phyloP scores from a whole-genome alignment of 2,329 filamentous ascomycete species.

The Trichoderma asperellum region DNA sequence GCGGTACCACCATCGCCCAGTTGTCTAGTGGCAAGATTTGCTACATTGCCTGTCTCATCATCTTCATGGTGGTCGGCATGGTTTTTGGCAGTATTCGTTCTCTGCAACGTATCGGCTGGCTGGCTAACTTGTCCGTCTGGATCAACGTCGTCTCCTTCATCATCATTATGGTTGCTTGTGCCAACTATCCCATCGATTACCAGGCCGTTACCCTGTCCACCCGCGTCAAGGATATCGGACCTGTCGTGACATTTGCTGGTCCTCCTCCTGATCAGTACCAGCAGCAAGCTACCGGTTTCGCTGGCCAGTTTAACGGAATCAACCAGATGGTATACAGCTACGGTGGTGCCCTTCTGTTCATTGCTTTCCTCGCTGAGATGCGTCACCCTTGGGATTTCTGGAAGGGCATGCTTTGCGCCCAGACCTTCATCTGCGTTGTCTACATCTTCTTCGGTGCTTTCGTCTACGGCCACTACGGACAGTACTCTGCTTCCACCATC shows the following conservation, averaged over 20 bases:
- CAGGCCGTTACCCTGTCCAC: conserved; percentile 11
- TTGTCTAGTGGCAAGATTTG: conserved; percentile 18
- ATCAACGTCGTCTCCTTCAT: conserved; percentile 20
- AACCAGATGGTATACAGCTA: conserved; percentile 26
- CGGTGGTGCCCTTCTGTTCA: conserved; percentile 20
- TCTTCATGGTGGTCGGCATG: conserved; percentile 26
- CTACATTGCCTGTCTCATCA: conserved; percentile 23
- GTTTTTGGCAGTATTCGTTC: conserved; percentile 21
- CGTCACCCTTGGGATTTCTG: conserved; percentile 24
- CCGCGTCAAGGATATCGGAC: conserved; percentile 9
- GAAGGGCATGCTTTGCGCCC: conserved; percentile 25
- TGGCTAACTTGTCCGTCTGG: conserved; percentile 24
- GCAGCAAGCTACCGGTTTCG: conserved; percentile 22
- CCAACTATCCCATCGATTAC: conserved; percentile 25
- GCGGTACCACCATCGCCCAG: conserved; percentile 19
- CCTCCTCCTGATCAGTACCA: conserved; percentile 21
- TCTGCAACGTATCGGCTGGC: conserved; percentile 22
- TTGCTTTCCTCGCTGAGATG: conserved; percentile 25
- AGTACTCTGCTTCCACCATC: conserved; percentile 26
- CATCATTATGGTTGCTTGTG: conserved; percentile 25
- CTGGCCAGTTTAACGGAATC: conserved; percentile 23
- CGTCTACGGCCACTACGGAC: conserved; percentile 25
- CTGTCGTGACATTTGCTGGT: conserved; percentile 8
- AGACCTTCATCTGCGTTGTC: conserved; percentile 24
- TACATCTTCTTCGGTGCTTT: conserved; percentile 27